Evolutionary conservation across 495 filamentous ascomycete species (phyloP), one percentile per base, ranked within the genome.

Genomic region (Penicillium bovifimosum): DNA sequence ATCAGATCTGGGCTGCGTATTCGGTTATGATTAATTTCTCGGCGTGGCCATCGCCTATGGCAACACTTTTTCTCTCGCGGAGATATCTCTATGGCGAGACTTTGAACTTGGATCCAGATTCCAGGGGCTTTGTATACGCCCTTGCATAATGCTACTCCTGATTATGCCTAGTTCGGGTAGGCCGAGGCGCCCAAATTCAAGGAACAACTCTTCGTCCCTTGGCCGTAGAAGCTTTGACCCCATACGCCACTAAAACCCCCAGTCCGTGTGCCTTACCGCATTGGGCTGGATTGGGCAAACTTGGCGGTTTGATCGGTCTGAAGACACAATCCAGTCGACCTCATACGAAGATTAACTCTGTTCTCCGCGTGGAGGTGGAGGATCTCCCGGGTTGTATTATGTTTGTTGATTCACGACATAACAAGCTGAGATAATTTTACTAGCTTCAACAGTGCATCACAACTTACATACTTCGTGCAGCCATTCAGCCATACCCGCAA

Each of bases 231-330:
- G 29, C 14, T 40, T 50, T 27, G 48, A 41, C 39, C 38, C 13
- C 13, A 27, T 26, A 26, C 7, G 6, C 13, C 47, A 47, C 11
- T 20, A 7, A 44, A 44, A n/a, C 16, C 29, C 46, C 34, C 13
- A 32, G 13, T 50, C 9, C 17, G 18, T 33, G 7, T 41, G 10
- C 36, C 47, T 50, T 50, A 18, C 38, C 31, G 27, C 17, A 41
- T 50, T 8, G 18, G 48, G 39, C 29, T n/a, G 34, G 7, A 3
- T 36, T 36, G 34, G 34, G 13, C 38, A 20, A 34, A 8, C 29
- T 41, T 34, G 31, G 48, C 48, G 38, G 35, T 50, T 33, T 31
- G 18, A 41, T 49, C 35, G 24, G 28, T 41, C 39, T 24, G 20
- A 24, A 4, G 2, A 24, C 20, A 6, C 6, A 44, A 2, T 44